Base-by-base conservation (phyloP, 108 stramenopile species). In the Conticribra guillardii region DNA sequence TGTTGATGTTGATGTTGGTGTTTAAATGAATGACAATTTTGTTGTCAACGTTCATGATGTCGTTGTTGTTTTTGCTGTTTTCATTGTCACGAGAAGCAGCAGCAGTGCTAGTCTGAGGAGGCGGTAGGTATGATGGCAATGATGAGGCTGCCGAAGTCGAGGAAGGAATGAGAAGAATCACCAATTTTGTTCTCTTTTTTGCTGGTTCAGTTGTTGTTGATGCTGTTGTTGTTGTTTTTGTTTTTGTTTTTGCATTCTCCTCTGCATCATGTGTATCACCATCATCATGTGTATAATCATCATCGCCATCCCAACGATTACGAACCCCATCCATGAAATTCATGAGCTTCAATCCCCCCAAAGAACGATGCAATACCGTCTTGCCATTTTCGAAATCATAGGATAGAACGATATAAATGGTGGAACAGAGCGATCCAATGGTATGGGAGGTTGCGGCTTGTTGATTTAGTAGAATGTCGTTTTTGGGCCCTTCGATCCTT, bases 281-380 rank as follows among this genome's bases (percentile, higher is more conserved):
- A 47, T 17, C 1, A 47, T 18, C 19, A 4, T 47, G 54, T 47
- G 70, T 19, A 14, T 19, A 45, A 46, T 29, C 14, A 18, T 18
- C 5, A 37, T 23, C 29, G 18, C 24, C 53, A 29, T 72, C 27
- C 72, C 72, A 64, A 27, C 48, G 54, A 17, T 54, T 64, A 29
- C 72, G 55, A 26, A 49, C 46, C 44, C 72, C 72, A 49, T 73
- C 63, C 15, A 73, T 30, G 27, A 73, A 57, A 22, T 48, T 32
- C 72, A 64, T 64, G 0, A 73, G 63, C 31, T 73, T 73, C 45
- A 34, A 37, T 22, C 72, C 72, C 0, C 72, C 72, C 19, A 73
- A 49, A 48, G 72, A 53, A 56, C 72, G 41, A 57, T 73, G 72
- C 63, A 73, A 54, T 57, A 64, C 72, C n/a, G 72, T 73, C 51